Evolutionary conservation across 169 alveolate genomes (phyloP).

Genomic region (Plasmodium gaboni): DNA sequence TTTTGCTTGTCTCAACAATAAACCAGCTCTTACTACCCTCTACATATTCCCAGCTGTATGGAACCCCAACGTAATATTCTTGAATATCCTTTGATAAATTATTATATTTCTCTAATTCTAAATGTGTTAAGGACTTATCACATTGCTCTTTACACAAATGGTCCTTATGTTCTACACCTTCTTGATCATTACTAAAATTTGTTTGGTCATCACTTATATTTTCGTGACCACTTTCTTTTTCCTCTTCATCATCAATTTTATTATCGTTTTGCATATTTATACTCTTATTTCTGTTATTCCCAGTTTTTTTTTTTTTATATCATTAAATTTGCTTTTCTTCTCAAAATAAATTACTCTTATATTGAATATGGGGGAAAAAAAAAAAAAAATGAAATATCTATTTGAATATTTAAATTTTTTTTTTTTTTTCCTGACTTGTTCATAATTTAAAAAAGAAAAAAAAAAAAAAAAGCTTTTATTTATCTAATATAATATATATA

Average conservation of each 20-base stretch:
- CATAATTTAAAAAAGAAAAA: too few species aligned
- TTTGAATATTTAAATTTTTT: too few species aligned
- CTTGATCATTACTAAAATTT: background rate
- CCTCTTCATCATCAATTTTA: background rate
- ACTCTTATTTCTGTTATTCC: background rate
- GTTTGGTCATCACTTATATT: background rate
- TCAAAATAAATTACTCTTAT: too few species aligned
- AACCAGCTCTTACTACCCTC: slow-evolving; percentile 69
- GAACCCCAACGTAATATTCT: slow-evolving; percentile 44
- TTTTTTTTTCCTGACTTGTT: too few species aligned
- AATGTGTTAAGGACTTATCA: background rate
- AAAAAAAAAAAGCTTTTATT: too few species aligned
- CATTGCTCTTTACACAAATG: background rate
- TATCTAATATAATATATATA: too few species aligned
- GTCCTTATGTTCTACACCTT: background rate
- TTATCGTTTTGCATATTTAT: background rate
- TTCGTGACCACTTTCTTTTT: background rate
- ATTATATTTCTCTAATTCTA: background rate
- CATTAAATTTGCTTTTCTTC: background rate
- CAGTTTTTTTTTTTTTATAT: background rate
- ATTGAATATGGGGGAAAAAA: too few species aligned
- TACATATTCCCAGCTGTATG: slow-evolving; percentile 68
- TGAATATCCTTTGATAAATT: slow-evolving; percentile 32
- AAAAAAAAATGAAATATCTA: too few species aligned
- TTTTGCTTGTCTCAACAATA: slow-evolving; percentile 54